phyloP scores from a whole-genome alignment of 768 basidiomycete genomes.

The Hirschioporus abietinus region DNA sequence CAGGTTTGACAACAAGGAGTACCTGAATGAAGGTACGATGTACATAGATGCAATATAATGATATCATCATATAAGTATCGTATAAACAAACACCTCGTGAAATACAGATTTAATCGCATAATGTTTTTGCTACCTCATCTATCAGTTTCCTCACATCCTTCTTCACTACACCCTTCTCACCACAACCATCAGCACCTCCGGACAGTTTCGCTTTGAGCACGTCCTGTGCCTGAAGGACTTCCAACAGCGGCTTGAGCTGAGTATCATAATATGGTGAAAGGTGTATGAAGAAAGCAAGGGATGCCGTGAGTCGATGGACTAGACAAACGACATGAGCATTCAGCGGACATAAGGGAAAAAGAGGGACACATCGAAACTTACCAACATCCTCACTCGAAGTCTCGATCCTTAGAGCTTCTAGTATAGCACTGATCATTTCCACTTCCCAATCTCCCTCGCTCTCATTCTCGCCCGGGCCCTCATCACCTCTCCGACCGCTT shows the following conservation, averaged over 20 bases:
- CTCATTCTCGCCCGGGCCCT: constrained; percentile 32
- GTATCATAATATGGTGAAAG: constrained; percentile 64
- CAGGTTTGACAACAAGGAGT: neutral
- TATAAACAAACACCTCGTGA: neutral
- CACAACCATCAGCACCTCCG: constrained; percentile 38
- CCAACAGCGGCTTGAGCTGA: constrained; percentile 52
- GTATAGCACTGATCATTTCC: constrained; percentile 76
- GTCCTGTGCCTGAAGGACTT: constrained; percentile 60
- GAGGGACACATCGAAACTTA: constrained; percentile 32
- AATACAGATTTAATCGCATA: constrained; percentile 22
- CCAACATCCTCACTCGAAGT: constrained; percentile 74
- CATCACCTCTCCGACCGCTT: constrained; percentile 21
- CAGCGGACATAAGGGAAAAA: constrained; percentile 1
- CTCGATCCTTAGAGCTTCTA: constrained; percentile 74
- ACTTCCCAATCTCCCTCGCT: constrained; percentile 82
- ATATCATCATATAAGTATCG: neutral
- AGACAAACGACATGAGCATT: constrained; percentile 5
- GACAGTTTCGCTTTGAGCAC: constrained; percentile 54
- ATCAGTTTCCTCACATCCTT: constrained; percentile 62
- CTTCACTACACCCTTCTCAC: constrained; percentile 49
- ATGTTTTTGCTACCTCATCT: constrained; percentile 50
- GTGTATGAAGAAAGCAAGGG: constrained; percentile 70
- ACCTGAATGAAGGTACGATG: neutral
- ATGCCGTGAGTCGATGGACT: constrained; percentile 83
- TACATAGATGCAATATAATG: too few species aligned